Evolutionary conservation across 345 rosid genomes (phyloP).

Genomic region (Jatropha curcas): DNA sequence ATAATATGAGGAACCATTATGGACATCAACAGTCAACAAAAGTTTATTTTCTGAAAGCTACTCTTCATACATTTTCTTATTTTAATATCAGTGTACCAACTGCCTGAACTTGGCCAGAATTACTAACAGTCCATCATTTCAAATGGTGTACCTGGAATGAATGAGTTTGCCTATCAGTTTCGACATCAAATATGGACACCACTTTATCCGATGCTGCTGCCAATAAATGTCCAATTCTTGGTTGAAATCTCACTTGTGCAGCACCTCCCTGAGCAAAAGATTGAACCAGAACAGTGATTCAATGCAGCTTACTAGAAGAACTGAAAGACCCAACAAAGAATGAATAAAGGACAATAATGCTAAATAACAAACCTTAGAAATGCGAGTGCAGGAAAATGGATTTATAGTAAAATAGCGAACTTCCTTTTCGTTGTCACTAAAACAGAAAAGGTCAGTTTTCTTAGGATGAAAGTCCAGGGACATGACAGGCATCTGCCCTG

Average conservation of each 20-base stretch:
- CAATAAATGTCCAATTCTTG: slow-evolving; percentile 54
- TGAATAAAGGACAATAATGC: not conserved
- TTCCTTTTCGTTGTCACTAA: slow-evolving; percentile 54
- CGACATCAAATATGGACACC: slow-evolving; percentile 59
- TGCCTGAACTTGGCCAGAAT: not conserved
- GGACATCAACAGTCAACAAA: not conserved
- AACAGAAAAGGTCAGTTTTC: slow-evolving; percentile 62
- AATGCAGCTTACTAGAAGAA: slow-evolving; percentile 1
- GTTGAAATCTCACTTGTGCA: slow-evolving; percentile 68
- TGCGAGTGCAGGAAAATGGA: slow-evolving; percentile 43
- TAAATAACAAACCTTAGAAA: slow-evolving; percentile 46
- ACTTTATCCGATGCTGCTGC: slow-evolving; percentile 69
- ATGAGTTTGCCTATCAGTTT: slow-evolving; percentile 44
- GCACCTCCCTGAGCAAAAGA: slow-evolving; percentile 45
- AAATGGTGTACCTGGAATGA: slow-evolving; percentile 47
- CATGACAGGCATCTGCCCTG: slow-evolving; percentile 56
- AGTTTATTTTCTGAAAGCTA: not conserved
- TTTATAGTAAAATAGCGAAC: slow-evolving; percentile 56
- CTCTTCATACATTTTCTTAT: not conserved
- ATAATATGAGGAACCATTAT: not conserved
- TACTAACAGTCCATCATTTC: not conserved
- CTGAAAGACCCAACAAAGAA: not conserved
- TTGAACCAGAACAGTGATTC: not conserved
- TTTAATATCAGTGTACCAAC: not conserved
- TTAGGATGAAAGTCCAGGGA: slow-evolving; percentile 74